Base-by-base conservation (phyloP, 352 stramenopile species). In the Phytophthora cryptogea region DNA sequence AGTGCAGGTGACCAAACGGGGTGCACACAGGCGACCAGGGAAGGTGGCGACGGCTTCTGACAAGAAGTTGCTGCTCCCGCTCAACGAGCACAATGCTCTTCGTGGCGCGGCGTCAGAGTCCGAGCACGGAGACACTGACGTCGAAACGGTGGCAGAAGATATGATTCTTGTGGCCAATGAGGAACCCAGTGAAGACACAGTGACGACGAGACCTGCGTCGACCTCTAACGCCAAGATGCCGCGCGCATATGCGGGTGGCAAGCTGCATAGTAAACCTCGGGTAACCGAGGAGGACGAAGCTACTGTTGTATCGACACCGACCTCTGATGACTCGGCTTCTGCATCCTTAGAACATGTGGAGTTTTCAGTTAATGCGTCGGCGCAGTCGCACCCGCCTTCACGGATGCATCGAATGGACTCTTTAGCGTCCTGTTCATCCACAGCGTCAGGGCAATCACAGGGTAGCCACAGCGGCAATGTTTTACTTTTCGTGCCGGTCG, bases 401-500 rank as follows among this genome's bases (percentile, higher is more conserved):
- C 58, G 60, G 11, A 20, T 61, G 1, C 49, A 59, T 33, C 68
- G 64, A 1, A 60, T 74, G n/a, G 54, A 70, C 28, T 76, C 59
- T 13, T 61, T 69, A 11, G 28, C 58, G 10, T 72, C 68, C 2
- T 57, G 63, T 33, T 70, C 69, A 13, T 75, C 74, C 23, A 63
- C 64, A 33, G 59, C 61, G 16, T 54, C 63, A 6, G 55, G 52
- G 4, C 47, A 76, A 13, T 62, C 74, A 4, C 63, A 68, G 9
- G 37, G 66, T n/a, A 80, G 39, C 32, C 72, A 27, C 10, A 57
- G 35, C 14, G 52, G 68, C 26, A 91, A 94, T 37, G 78, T 94
- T 3, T 44, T 91, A 32, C 68, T 94, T 11, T 91, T 94, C 53
- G 79, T 92, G 14, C 74, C 80, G 8, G 78, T 77, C 0, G 78